Evolutionary conservation across 2,329 filamentous ascomycete species (phyloP), one percentile per base, ranked within the genome.

Genomic region (Pseudopyrenochaeta lycopersici): DNA sequence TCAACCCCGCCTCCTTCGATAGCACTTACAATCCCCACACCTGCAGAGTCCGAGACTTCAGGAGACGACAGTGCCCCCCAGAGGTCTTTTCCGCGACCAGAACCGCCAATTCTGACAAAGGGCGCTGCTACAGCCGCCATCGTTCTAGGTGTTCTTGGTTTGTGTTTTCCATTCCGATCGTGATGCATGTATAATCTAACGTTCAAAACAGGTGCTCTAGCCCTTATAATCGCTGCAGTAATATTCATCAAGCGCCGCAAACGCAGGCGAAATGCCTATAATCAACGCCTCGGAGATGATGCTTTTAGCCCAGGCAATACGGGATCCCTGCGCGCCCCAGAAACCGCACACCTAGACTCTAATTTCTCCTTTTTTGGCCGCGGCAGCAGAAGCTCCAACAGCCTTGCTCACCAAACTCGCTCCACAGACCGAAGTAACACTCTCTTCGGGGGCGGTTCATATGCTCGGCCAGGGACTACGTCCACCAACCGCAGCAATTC

Each of bases 401-500:
- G 46, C n/a, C 54, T 45, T 14, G 44, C 54, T 10, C 66, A 66
- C 21, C 48, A 70, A 4, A 71, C 67, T 1, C 62, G 61, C 36
- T 63, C 58, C 2, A 64, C 67, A 4, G 63, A 66, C 1, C 62
- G 59, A 33, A 70, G 64, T 29, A 61, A 62, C 31, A 62, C 64
- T 1, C 63, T 74, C 33, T 74, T 74, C 29, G 70, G 62, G 2
- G 45, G 62, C 18, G 64, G 49, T 14, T 38, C 63, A 7, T 71
- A 74, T 43, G 23, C 56, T 4, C 71, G 71, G 2, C 71, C 72
- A 1, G 70, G 72, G 58, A 74, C 72, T 1, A 68, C 73, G 0
- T 72, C 71, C 1, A 73, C 71, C 7, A 47, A 64, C 12, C 58
- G 50, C 38, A 54, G 53, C 33, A 52, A 50, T n/a, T 71, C 68